Percentiles rank a stretch among this genome's conserved stretches.
Evolutionary conservation across 371 early-diverging fungal species (phyloP).

Genomic region (Mortierella sp.): DNA sequence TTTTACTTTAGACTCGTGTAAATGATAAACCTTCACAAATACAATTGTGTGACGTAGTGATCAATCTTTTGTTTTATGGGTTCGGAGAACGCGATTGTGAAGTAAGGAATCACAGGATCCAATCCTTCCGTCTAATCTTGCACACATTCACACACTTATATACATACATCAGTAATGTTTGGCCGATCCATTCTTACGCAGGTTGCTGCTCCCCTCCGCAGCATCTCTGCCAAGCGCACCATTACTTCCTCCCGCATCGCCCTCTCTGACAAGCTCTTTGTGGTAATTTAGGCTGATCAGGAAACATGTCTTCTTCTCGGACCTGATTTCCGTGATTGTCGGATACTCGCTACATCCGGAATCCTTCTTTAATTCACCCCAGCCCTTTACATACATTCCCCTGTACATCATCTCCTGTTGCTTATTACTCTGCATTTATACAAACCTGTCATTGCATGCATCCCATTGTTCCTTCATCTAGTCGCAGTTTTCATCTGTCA

Average conservation of each 20-base stretch:
- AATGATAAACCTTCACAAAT: constrained; percentile 4
- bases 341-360: neutral
- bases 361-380: neutral
- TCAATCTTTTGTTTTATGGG: neutral
- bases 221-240: constrained; percentile 61
- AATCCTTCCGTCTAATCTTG: constrained; percentile 2
- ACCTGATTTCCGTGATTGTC: constrained; percentile 38
- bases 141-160: constrained; percentile 1
- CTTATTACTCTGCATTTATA: neutral
- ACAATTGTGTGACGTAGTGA: neutral
- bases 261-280: constrained; percentile 77
- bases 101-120: neutral
- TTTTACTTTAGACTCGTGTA: neutral
- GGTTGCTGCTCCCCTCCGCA: constrained; percentile 33
- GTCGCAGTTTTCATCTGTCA: neutral
- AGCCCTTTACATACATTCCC: neutral
- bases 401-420: neutral
- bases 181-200: constrained; percentile 37
- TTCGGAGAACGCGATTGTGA: constrained; percentile 1
- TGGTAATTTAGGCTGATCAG: constrained; percentile 60
- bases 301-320: constrained; percentile 18
- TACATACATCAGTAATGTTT: constrained; percentile 25
- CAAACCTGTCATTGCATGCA: too few relatives aligned
- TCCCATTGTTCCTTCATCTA: constrained; percentile 3
- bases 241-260: constrained; percentile 63